Conservation (phyloP, 257 asterid genomes). For the Plectranthus barbatus region DNA sequence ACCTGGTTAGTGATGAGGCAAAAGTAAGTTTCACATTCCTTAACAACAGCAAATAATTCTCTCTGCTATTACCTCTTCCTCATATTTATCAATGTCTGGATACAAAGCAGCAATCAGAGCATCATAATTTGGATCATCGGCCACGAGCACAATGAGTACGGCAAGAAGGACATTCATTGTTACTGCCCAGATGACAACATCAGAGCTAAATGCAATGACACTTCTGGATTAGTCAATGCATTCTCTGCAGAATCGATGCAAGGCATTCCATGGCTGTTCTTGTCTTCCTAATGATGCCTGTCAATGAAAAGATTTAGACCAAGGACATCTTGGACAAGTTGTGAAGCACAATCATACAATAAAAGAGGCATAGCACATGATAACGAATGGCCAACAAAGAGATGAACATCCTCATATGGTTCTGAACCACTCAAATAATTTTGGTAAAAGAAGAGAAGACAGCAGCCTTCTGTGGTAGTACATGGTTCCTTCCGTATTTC, state of each 20-base stretch:
- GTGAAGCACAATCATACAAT: not conserved
- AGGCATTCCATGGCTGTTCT: conserved; percentile 99
- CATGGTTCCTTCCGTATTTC: conserved; percentile 47
- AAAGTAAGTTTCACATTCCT: conserved; percentile 1
- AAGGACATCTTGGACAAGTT: not conserved
- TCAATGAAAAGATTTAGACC: conserved; percentile 10
- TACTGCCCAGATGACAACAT: conserved; percentile 41
- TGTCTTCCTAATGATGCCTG: conserved; percentile 94
- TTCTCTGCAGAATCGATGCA: conserved; percentile 98
- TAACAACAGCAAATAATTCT: conserved; percentile 9
- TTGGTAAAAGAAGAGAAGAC: not conserved
- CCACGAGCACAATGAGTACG: conserved; percentile 99
- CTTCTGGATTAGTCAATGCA: conserved; percentile 81
- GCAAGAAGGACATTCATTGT: conserved; percentile 98
- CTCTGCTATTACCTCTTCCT: conserved; percentile 68
- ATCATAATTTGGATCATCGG: conserved; percentile 98
- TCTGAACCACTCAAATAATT: not conserved
- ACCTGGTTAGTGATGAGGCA: conserved; percentile 1
- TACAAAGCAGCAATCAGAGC: conserved; percentile 73
- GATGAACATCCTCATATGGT: not conserved
- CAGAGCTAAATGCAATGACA: conserved; percentile 8
- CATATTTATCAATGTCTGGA: conserved; percentile 88
- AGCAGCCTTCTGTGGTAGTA: conserved; percentile 14
- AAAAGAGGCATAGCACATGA: not conserved
- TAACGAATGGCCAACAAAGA: not conserved